Evolutionary conservation across 257 asterid genomes (phyloP), one percentile per base, ranked within the genome.

Genomic region (Fraxinus anomala): DNA sequence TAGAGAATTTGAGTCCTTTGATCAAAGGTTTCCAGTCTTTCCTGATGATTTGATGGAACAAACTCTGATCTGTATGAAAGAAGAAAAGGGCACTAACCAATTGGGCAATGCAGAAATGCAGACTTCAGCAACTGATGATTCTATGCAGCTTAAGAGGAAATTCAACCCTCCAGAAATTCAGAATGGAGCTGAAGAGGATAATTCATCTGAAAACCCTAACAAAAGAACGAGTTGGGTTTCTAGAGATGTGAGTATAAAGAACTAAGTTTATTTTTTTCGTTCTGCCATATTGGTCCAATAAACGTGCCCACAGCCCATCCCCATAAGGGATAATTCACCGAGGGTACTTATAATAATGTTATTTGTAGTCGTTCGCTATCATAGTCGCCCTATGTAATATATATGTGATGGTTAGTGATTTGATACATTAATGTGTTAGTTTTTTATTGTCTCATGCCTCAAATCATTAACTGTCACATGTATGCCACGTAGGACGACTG

Each of bases 81-180:
- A 84, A 74, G 79, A 81, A 7, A 74, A 67, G 73, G 77, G 23
- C 10, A 74, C n/a, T 67, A 79, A 44, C 6, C 30, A 80, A 47
- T 9, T 42, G 78, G 75, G 66, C 34, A 75, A 69, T 47, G 75
- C 67, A 68, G 79, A 72, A 30, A 44, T 19, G 13, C 71, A 54
- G 65, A 24, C 30, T 13, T 39, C 11, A 24, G 21, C 24, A 6
- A 23, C 33, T 73, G 66, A 49, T 24, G 68, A 74, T 66, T 69
- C 76, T 17, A 39, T 73, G 73, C 80, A 47, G 75, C 40, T 71
- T 17, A 85, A 85, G 82, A 83, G 89, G 83, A 85, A 83, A 19
- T 56, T 26, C 8, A 33, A 70, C 0, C 76, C 56, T 21, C 12
- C 73, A 14, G 70, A 72, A 54, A 17, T 19, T n/a, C 69, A 69